Conservation (phyloP, 2,329 filamentous ascomycete species). For the Ophiocordyceps camponoti-saundersi region DNA sequence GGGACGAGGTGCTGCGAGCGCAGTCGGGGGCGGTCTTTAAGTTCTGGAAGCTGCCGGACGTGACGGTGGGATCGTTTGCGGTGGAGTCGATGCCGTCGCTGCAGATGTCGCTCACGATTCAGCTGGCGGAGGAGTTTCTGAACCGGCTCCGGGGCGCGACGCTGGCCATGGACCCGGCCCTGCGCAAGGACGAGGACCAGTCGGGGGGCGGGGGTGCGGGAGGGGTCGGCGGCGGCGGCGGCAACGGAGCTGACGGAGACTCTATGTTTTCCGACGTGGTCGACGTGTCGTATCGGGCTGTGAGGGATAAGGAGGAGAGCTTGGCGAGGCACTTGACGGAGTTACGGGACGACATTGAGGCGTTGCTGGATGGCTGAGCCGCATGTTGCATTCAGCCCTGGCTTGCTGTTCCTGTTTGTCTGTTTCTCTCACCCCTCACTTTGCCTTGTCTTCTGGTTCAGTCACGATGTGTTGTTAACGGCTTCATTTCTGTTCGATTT, state of each 20-base stretch:
- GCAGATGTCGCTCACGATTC: constrained; percentile 23
- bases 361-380: constrained; percentile 9
- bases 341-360: constrained; percentile 16
- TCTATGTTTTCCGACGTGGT: constrained; percentile 17
- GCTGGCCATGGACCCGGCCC: constrained; percentile 9
- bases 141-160: constrained; percentile 16
- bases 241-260: constrained; percentile 5
- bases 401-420: not conserved
- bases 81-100: constrained; percentile 21
- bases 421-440: not conserved
- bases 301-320: constrained; percentile 17
- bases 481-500: no score
- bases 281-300: constrained; percentile 11
- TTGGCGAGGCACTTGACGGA: constrained; percentile 15
- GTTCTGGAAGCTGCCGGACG: constrained; percentile 22
- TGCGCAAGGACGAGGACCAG: constrained; percentile 4
- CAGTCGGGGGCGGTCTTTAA: constrained; percentile 12
- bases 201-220: not conserved
- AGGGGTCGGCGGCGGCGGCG: not conserved
- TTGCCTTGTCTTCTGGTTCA: no score
- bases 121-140: constrained; percentile 24
- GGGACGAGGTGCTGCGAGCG: constrained; percentile 13
- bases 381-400: not conserved
- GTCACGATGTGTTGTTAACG: no score
- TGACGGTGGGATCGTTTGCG: constrained; percentile 21